A percentile compares a stretch with the other conserved stretches of the same genome.
These are phyloP conservation scores for Abrus pulchellus DNA, from an alignment of 306 rosid species.

Conservation along the genomic window DNA sequence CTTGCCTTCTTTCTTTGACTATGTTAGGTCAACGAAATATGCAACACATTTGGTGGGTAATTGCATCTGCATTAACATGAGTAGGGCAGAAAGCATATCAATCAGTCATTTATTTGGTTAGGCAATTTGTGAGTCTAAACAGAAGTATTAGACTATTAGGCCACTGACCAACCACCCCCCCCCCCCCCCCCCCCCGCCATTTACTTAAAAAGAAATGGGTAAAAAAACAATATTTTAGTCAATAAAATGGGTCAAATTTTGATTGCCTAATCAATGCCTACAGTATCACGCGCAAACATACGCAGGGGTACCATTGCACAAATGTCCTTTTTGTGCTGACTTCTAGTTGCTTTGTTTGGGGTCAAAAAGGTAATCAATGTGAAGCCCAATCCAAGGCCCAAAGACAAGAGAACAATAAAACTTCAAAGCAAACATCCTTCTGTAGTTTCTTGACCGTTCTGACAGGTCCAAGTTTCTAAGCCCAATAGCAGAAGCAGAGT, in stretches of 20 bases:
- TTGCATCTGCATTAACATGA: slow-evolving; percentile 6
- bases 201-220: too few species aligned
- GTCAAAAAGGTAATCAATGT: too few species aligned
- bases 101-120: slow-evolving; percentile 30
- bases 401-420: too few species aligned
- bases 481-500: not conserved
- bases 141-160: not conserved
- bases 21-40: slow-evolving; percentile 25
- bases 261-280: too few species aligned
- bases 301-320: not conserved
- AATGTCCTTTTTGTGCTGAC: not conserved
- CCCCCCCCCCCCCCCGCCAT: too few species aligned
- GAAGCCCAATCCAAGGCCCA: too few species aligned
- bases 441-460: not conserved
- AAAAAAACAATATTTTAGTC: too few species aligned
- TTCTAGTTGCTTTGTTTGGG: too few species aligned
- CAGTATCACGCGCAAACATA: not conserved
- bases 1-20: not conserved
- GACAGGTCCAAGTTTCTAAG: not conserved
- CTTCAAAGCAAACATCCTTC: not conserved
- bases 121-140: slow-evolving; percentile 35
- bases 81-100: not conserved
- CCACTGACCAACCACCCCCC: not conserved
- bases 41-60: not conserved
- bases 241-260: too few species aligned